Evolutionary conservation across 1,284 basidiomycete genomes (phyloP).

Genomic region (Peniophora sp.): DNA sequence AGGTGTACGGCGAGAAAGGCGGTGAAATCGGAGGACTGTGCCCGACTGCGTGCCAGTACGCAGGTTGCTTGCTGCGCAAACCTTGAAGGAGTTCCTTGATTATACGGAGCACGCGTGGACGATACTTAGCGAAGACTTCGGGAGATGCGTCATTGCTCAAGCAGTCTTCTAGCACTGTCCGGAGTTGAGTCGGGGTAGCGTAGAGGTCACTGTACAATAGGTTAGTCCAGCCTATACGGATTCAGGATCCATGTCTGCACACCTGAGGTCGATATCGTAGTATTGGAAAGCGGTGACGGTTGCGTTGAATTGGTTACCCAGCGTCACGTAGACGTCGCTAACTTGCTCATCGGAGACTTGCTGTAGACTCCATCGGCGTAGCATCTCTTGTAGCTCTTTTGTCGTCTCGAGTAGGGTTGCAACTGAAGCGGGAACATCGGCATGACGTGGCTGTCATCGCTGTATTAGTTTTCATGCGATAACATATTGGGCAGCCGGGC

Average conservation of each 20-base stretch:
- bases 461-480: not conserved
- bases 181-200: conserved; percentile 73
- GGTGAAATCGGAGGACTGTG: conserved; percentile 2
- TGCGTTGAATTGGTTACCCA: conserved; percentile 91
- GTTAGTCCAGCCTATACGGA: not conserved
- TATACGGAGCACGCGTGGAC: conserved; percentile 76
- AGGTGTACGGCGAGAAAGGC: not conserved
- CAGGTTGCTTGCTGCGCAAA: conserved; percentile 75
- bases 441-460: conserved; percentile 3
- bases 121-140: conserved; percentile 62
- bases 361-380: conserved; percentile 70
- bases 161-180: conserved; percentile 77
- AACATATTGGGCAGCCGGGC: not conserved
- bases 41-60: conserved; percentile 36
- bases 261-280: conserved; percentile 80
- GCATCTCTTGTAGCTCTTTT: conserved; percentile 75
- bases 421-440: conserved; percentile 61
- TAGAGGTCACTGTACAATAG: conserved; percentile 65
- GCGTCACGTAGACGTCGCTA: conserved; percentile 86
- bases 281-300: conserved; percentile 76
- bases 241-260: conserved; percentile 15
- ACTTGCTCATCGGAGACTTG: conserved; percentile 72
- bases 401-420: conserved; percentile 81
- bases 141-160: conserved; percentile 81
- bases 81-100: conserved; percentile 79